A percentile compares a stretch with the other conserved stretches of the same genome.
These are phyloP conservation scores for Rhododendron kiyosumense DNA, from an alignment of 148 eudicot genomes.

Conservation along the genomic window DNA sequence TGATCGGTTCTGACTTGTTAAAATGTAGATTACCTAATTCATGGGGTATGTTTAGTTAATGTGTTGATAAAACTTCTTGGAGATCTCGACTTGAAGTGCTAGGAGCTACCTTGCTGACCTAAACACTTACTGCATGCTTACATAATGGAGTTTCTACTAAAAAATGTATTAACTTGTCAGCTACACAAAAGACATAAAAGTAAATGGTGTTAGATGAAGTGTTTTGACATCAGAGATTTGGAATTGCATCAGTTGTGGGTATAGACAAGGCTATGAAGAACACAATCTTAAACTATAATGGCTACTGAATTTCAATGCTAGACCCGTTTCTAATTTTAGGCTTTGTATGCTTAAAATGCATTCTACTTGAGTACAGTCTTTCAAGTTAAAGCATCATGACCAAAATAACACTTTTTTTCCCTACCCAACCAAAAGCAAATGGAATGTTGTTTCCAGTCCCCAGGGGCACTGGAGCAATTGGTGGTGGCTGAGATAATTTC, in stretches of 20 bases:
- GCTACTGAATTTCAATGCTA: neutral
- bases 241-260: neutral
- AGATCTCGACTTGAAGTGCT: neutral
- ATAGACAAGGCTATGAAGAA: neutral
- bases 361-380: neutral
- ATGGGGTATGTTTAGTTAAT: neutral
- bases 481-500: slow-evolving; percentile 77
- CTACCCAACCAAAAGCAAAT: slow-evolving; percentile 96
- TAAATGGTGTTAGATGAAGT: neutral
- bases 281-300: neutral
- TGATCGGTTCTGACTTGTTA: neutral
- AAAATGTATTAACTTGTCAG: neutral
- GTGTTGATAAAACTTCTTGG: neutral
- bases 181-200: neutral
- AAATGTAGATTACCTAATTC: neutral
- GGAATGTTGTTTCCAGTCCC: slow-evolving; percentile 99
- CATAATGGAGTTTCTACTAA: neutral
- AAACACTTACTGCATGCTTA: neutral
- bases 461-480: slow-evolving; percentile 85
- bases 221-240: neutral
- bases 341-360: neutral
- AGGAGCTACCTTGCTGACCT: neutral
- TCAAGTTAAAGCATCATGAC: neutral
- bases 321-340: neutral
- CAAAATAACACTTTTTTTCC: neutral